A percentile compares a stretch with the other conserved stretches of the same genome.
Conservation (phyloP, 257 asterid genomes). For the Anisodus acutangulus region DNA sequence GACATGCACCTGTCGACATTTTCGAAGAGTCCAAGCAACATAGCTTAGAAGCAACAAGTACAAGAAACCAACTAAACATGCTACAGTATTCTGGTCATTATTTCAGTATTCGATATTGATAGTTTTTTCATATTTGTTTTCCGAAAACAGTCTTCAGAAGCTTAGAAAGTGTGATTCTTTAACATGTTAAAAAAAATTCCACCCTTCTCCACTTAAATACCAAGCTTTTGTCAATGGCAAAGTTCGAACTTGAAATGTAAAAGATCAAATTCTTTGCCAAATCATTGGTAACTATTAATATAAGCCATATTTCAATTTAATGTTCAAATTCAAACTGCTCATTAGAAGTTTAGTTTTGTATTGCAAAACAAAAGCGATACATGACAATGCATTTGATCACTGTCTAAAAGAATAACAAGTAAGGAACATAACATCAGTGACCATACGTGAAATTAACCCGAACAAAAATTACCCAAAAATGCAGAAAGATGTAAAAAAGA, state of each 20-base stretch:
- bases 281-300: neutral
- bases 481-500: neutral
- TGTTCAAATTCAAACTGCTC: neutral
- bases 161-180: neutral
- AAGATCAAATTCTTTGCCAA: neutral
- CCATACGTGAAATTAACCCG: neutral
- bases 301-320: neutral
- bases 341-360: neutral
- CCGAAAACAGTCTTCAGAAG: neutral
- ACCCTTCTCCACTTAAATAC: too few species aligned
- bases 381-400: neutral
- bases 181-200: neutral
- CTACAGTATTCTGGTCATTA: neutral
- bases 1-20: too few species aligned
- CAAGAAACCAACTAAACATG: slow-evolving; percentile 20
- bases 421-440: neutral
- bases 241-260: too few species aligned
- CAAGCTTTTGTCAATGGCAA: too few species aligned
- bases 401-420: neutral
- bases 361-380: neutral
- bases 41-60: neutral
- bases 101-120: neutral
- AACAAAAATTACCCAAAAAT: neutral
- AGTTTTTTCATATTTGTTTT: neutral
- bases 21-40: too few species aligned